Evolutionary conservation across 345 rosid genomes (phyloP).

Genomic region (Syzygium aromaticum): DNA sequence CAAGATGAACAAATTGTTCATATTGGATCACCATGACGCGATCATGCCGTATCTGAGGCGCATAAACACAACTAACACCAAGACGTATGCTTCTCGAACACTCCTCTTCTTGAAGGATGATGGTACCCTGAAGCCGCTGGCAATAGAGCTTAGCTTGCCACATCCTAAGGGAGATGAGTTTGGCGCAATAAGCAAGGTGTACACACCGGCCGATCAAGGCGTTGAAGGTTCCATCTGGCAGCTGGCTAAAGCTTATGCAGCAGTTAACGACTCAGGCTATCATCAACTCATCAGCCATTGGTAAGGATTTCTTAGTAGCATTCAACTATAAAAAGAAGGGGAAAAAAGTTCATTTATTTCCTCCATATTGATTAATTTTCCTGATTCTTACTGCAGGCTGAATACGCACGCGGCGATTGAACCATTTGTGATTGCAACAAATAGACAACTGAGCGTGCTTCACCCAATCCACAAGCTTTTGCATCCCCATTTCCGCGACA

Average conservation of each 20-base stretch:
- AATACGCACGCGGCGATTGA: constrained; percentile 37
- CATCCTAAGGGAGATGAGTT: constrained; percentile 12
- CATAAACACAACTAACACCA: constrained; percentile 4
- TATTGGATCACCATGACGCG: constrained; percentile 18
- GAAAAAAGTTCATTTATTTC: neutral
- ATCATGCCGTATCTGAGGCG: constrained; percentile 12
- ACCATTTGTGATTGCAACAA: constrained; percentile 40
- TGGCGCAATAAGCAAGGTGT: constrained; percentile 13
- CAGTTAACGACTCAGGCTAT: constrained; percentile 18
- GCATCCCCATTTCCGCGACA: constrained; percentile 40
- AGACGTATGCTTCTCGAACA: constrained; percentile 14
- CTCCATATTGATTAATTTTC: neutral
- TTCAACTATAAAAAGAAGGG: neutral
- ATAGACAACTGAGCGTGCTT: constrained; percentile 34
- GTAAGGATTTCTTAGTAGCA: neutral
- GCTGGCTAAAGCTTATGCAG: constrained; percentile 26
- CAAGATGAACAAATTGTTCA: constrained; percentile 9
- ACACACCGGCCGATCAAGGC: constrained; percentile 12
- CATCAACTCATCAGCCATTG: constrained; percentile 31
- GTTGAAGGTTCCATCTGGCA: constrained; percentile 11
- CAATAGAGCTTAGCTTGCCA: constrained; percentile 16
- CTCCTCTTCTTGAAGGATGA: constrained; percentile 13
- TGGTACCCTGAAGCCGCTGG: constrained; percentile 13
- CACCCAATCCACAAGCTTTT: constrained; percentile 36
- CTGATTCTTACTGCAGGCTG: constrained; percentile 11